phyloP scores from a whole-genome alignment of 148 eudicot species.

The Rhododendron williamsianum region DNA sequence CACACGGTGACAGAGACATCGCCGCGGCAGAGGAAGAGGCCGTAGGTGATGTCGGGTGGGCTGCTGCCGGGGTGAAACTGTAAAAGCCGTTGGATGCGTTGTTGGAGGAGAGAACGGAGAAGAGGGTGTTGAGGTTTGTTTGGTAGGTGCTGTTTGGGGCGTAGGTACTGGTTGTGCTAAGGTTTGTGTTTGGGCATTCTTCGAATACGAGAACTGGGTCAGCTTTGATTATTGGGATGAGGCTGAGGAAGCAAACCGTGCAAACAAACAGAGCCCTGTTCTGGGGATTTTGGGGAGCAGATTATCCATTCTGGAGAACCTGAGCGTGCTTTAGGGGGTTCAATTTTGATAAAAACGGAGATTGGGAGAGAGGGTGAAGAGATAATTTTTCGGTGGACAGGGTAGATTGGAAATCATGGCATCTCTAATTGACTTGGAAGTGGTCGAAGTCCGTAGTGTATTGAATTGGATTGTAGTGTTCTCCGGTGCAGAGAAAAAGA shows the following conservation, averaged over 20 bases:
- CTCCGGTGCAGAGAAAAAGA: too few species aligned
- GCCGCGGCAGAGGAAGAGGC: slow-evolving; percentile 31
- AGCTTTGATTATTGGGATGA: background rate
- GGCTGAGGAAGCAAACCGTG: background rate
- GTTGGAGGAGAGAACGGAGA: slow-evolving; percentile 1
- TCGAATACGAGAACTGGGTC: background rate
- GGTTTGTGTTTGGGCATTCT: background rate
- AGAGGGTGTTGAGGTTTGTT: slow-evolving; percentile 14
- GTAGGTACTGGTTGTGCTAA: background rate
- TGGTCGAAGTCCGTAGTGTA: too few species aligned
- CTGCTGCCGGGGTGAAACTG: slow-evolving; percentile 1
- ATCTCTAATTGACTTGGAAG: too few species aligned
- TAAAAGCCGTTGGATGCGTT: background rate
- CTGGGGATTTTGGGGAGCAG: background rate
- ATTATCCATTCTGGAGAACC: background rate
- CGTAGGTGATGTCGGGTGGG: slow-evolving; percentile 11
- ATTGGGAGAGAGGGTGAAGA: too few species aligned
- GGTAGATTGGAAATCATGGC: background rate
- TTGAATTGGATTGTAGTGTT: too few species aligned
- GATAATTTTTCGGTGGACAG: background rate
- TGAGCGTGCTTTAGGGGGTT: background rate
- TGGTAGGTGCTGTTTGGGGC: background rate
- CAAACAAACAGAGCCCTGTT: background rate
- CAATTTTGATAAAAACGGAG: background rate
- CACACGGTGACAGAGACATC: background rate